A percentile compares a stretch with the other conserved stretches of the same genome.
Evolutionary conservation across 2,329 filamentous ascomycete species (phyloP).

Genomic region (Zymoseptoria passerinii): DNA sequence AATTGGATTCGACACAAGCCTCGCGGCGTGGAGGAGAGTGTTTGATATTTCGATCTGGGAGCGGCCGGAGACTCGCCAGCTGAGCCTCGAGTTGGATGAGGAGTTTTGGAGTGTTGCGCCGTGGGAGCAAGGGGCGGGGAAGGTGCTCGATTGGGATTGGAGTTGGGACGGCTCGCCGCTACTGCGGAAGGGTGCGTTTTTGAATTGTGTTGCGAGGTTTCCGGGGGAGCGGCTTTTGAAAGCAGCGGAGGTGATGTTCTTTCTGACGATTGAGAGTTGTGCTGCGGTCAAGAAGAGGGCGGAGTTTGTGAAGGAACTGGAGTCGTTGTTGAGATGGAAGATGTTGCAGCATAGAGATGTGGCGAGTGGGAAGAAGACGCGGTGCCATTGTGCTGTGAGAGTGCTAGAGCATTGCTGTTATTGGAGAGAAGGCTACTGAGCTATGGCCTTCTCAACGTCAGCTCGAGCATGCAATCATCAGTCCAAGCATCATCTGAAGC

Average conservation of each 20-base stretch:
- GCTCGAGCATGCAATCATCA: too few relatives aligned
- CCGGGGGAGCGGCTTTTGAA: constrained; percentile 4
- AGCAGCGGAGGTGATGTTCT: constrained; percentile 7
- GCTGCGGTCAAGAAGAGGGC: neutral
- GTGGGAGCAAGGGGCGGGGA: neutral
- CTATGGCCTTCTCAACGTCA: too few relatives aligned
- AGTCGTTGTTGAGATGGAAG: neutral
- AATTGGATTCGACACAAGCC: constrained; percentile 4
- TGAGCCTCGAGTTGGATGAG: constrained; percentile 3
- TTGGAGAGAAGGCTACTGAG: neutral
- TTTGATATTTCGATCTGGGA: constrained; percentile 1
- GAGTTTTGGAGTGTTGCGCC: constrained; percentile 6
- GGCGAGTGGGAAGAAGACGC: neutral
- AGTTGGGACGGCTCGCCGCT: too few relatives aligned
- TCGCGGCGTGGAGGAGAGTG: constrained; percentile 5
- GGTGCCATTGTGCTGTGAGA: neutral
- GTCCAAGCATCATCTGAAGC: too few relatives aligned
- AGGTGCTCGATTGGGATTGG: neutral
- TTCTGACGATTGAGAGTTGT: constrained; percentile 1
- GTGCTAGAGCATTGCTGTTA: neutral
- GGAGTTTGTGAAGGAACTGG: neutral
- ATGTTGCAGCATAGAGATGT: neutral
- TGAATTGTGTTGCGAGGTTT: constrained; percentile 4
- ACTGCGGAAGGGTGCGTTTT: constrained; percentile 2
- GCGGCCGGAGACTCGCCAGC: constrained; percentile 3